A percentile compares a stretch with the other conserved stretches of the same genome.
These are phyloP conservation scores for Gaultheria prostrata DNA, from an alignment of 148 eudicot species.

Conservation along the genomic window DNA sequence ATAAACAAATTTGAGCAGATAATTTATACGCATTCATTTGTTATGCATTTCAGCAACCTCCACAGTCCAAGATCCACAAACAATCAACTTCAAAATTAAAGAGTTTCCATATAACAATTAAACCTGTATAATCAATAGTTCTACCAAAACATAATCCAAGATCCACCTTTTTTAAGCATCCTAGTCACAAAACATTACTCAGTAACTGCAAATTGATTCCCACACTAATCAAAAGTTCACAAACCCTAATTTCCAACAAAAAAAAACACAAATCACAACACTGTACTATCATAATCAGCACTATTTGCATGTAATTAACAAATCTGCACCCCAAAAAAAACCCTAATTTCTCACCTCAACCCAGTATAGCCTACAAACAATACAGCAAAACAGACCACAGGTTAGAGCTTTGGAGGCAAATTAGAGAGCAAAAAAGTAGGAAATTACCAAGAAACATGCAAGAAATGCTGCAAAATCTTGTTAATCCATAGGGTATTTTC, in stretches of 20 bases:
- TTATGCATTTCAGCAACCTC: slow-evolving; percentile 3
- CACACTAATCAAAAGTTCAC: not conserved
- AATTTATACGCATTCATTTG: not conserved
- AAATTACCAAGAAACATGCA: slow-evolving; percentile 12
- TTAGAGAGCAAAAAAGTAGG: slow-evolving; percentile 2
- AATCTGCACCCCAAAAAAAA: not conserved
- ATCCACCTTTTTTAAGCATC: not conserved
- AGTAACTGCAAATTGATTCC: not conserved
- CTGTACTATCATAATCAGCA: not conserved
- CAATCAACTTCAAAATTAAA: not conserved
- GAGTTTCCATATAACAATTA: not conserved
- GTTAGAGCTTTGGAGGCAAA: not conserved
- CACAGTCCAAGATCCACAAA: slow-evolving; percentile 1
- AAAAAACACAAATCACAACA: not conserved
- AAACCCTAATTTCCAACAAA: not conserved
- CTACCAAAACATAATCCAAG: not conserved
- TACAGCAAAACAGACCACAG: not conserved
- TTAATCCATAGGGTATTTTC: not conserved
- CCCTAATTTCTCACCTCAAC: slow-evolving; percentile 12
- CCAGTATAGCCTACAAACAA: not conserved
- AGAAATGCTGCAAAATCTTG: not conserved
- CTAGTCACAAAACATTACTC: not conserved
- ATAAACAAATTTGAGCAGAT: not conserved
- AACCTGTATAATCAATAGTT: not conserved
- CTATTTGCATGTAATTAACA: not conserved